Percentiles rank a stretch among this genome's conserved stretches.
Evolutionary conservation across 2,329 filamentous ascomycete species (phyloP).

Genomic region (Thielaviopsis ethacetica): DNA sequence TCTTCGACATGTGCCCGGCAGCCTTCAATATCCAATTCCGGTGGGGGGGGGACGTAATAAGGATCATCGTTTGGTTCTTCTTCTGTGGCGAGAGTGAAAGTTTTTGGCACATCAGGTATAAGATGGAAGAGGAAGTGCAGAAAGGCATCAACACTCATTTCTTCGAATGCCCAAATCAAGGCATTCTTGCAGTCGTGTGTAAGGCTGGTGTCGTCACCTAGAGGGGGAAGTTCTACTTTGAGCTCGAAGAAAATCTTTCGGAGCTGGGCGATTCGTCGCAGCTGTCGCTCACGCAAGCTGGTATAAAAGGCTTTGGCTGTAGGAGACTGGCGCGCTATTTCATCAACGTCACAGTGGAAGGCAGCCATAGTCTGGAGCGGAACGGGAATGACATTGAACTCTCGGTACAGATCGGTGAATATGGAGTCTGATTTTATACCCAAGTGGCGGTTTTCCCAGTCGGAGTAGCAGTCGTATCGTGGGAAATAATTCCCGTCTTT

Average conservation of each 20-base stretch:
- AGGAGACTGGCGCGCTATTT: not conserved
- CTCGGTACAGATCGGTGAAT: not conserved
- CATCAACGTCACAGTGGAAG: not conserved
- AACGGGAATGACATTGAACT: not conserved
- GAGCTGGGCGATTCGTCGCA: not conserved
- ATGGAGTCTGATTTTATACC: not conserved
- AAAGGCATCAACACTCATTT: not conserved
- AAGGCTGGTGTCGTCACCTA: not conserved
- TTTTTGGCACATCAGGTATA: not conserved
- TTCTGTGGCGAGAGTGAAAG: not conserved
- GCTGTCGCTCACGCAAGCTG: not conserved
- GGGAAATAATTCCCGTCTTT: not conserved
- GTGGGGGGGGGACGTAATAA: not conserved
- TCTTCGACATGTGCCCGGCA: not conserved
- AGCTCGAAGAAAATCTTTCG: not conserved
- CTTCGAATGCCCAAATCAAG: not conserved
- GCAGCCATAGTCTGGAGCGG: not conserved
- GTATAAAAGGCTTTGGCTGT: not conserved
- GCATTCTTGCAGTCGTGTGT: not conserved
- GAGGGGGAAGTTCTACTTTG: not conserved
- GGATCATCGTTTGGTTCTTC: not conserved
- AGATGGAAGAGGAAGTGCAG: not conserved
- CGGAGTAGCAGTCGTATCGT: not conserved
- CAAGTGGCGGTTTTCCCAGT: not conserved
- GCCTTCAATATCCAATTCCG: not conserved